Evolutionary conservation across 2,329 filamentous ascomycete species (phyloP), one percentile per base, ranked within the genome.

Genomic region (Alternaria panax): DNA sequence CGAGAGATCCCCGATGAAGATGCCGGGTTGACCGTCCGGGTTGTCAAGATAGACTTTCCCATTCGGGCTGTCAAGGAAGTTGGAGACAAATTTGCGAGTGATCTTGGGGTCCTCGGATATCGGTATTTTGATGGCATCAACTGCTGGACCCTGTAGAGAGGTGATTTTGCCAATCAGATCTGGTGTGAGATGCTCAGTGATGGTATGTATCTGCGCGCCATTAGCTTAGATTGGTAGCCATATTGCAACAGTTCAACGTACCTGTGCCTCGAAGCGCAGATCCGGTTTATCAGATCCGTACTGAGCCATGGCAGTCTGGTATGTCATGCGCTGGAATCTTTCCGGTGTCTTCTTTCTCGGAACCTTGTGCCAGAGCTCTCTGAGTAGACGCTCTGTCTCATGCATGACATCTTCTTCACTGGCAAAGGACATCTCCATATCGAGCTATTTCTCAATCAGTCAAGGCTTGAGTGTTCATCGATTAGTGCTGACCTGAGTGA

Each of bases 241-340:
- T n/a, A 1, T 45, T 5, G 14, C 75, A 9, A 9, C 20, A 36
- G 16, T 14, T 18, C 11, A 41, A 48, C 30, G 11, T 5, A 91
- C 89, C 71, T 86, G 80, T 25, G 88, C 88, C 1, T 87, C 86
- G 36, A 93, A 90, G 18, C 95, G 87, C 9, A 94, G 80, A 73
- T 99, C 95, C 4, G 95, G 95, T 77, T 99, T 99, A 78, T 99
- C 95, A 5, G 88, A 91, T 11, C 95, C 95, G 71, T 93, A 96
- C 3, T 80, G 82, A 1, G 85, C 80, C 89, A 99, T 98, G 18
- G 90, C 90, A 38, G 91, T 83, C 30, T 90, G 78, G 72, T 98
- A 99, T 1, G 86, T 85, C 68, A 92, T 83, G 22, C 84, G 82
- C 7, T 77, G 81, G 64, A 92, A 91, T 0, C 80, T 76, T 2